phyloP scores from a whole-genome alignment of 2,329 filamentous ascomycete species.

The Colletotrichum neosansevieriae region DNA sequence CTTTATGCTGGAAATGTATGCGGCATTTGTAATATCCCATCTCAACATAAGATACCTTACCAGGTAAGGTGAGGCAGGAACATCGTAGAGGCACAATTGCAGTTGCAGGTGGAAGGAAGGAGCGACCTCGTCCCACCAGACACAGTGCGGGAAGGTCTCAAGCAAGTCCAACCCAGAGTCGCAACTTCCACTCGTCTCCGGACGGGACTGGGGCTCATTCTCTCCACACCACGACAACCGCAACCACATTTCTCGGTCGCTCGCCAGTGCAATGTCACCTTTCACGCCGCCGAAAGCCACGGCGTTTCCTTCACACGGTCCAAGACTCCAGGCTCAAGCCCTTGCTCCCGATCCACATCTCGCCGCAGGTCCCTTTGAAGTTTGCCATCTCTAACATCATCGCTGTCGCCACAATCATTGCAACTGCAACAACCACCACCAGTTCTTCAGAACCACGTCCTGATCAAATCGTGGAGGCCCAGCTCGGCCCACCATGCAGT shows the following conservation, averaged over 20 bases:
- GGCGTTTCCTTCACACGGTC: slow-evolving; percentile 12
- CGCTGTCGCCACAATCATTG: slow-evolving; percentile 20
- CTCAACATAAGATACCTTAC: no score
- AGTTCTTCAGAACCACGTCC: slow-evolving; percentile 35
- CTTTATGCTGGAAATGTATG: no score
- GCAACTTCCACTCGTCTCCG: neutral
- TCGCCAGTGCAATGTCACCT: slow-evolving; percentile 17
- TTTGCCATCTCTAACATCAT: slow-evolving; percentile 20
- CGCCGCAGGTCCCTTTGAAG: slow-evolving; percentile 27
- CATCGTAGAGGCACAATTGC: neutral
- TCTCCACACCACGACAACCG: slow-evolving; percentile 5
- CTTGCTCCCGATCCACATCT: slow-evolving; percentile 20
- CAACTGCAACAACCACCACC: slow-evolving; percentile 35
- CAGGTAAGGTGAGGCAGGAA: neutral
- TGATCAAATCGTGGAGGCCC: neutral
- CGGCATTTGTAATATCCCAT: no score
- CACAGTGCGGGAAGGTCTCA: slow-evolving; percentile 18
- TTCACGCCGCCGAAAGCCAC: slow-evolving; percentile 7
- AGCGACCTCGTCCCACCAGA: neutral
- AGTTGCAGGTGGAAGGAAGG: neutral
- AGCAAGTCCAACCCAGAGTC: slow-evolving; percentile 15
- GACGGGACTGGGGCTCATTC: neutral
- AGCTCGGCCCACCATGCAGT: slow-evolving; percentile 19
- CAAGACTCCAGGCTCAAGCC: neutral
- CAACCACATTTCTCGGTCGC: slow-evolving; percentile 8